Base-by-base conservation (phyloP, 768 basidiomycete species). In the Lanmaoa rubissima region DNA sequence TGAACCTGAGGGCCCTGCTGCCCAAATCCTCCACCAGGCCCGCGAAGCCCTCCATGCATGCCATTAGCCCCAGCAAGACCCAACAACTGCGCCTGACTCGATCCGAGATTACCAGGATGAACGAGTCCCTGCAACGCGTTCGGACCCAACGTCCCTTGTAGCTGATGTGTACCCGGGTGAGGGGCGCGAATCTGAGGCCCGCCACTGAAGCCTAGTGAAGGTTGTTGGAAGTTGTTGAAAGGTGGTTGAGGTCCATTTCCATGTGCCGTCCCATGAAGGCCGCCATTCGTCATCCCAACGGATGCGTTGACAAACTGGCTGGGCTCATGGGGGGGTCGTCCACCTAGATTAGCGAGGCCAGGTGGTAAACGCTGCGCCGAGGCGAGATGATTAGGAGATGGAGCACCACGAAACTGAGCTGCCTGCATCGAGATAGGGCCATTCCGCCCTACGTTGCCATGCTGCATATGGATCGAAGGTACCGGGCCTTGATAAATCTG, bases 341-440 rank as follows among this genome's bases (percentile, higher is more conserved):
- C 89, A 31, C 90, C 91, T 19, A 92, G 80, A 64, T 91, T 91
- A 13, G 90, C 90, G 39, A 92, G 75, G 34, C 90, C 90, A 16
- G 89, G 89, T 13, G 90, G 90, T 35, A 92, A 73, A 42, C 88
- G 82, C 65, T 87, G 87, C 40, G 75, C 73, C 35, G 75, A 74
- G 40, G 78, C 74, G 41, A 82, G 66, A 24, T 79, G 68, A 60
- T 74, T 81, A 4, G 89, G 88, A 26, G 88, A 89, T 12, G 84
- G 83, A 17, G 81, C 87, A 51, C 85, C 85, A 21, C 90, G 87
- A 73, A 79, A 89, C 43, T 84, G 85, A 40, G 78, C 70, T 54
- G 82, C 79, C 64, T 87, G 88, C 44, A 86, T 68, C 24, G 82
- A 79, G 13, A 84, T 69, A 19, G 79, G 80, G 26, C 76, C 74